phyloP scores from a whole-genome alignment of 495 filamentous ascomycete genomes.

The Antarctomyces pellizariae region DNA sequence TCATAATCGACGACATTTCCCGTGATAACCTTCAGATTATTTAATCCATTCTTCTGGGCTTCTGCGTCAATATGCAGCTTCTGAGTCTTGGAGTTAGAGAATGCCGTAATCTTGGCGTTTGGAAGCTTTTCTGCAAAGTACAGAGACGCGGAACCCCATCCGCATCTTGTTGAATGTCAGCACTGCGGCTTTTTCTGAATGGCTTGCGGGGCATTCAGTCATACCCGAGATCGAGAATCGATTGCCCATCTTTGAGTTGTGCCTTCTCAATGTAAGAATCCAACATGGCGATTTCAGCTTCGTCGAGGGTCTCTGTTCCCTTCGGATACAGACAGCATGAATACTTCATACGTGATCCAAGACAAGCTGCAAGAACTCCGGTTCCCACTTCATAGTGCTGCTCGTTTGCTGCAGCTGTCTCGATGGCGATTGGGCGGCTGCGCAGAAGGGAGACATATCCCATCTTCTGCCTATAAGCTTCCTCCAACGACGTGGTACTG shows the following conservation, averaged over 20 bases:
- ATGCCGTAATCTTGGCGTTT: constrained; percentile 30
- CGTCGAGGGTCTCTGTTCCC: constrained; percentile 27
- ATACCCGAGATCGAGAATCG: constrained; percentile 37
- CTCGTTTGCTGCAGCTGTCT: constrained; percentile 32
- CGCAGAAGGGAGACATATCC: constrained; percentile 27
- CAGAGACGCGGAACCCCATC: constrained; percentile 38
- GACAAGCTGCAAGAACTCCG: constrained; percentile 25
- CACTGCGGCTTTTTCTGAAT: not conserved
- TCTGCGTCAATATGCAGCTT: constrained; percentile 35
- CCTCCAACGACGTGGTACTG: constrained; percentile 19
- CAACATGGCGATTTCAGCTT: constrained; percentile 44
- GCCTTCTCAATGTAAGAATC: constrained; percentile 31
- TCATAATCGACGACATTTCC: constrained; percentile 35
- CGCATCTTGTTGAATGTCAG: constrained; percentile 23
- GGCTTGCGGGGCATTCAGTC: constrained; percentile 6
- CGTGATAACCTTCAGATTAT: constrained; percentile 33
- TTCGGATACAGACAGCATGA: constrained; percentile 32
- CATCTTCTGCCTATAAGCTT: constrained; percentile 29
- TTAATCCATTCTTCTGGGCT: constrained; percentile 26
- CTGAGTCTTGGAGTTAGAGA: constrained; percentile 40
- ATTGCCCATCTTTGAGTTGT: constrained; percentile 30
- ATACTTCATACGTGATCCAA: constrained; percentile 45
- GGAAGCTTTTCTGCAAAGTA: constrained; percentile 37
- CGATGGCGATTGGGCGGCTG: constrained; percentile 34
- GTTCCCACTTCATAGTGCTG: constrained; percentile 49